Base-by-base conservation (phyloP, 306 rosid species). In the Fragaria ananassa region DNA sequence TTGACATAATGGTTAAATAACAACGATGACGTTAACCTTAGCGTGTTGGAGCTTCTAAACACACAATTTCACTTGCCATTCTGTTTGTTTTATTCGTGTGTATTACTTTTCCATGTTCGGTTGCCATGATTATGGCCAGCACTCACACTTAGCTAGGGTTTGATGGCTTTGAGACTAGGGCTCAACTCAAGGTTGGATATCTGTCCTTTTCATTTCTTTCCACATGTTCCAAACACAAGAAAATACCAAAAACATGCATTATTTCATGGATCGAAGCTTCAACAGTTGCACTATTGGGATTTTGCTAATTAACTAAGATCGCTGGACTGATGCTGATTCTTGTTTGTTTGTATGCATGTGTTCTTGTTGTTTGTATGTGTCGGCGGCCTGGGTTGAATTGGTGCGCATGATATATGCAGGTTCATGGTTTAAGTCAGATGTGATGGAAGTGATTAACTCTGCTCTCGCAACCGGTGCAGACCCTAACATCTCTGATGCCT, bases 401-500 rank as follows among this genome's bases (percentile, higher is more conserved):
- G 56, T 50, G 56, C 44, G 4, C 34, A 35, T 35, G 44, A 44
- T 10, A 44, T 53, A 6, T 53, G 58, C 65, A 60, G 65, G 3
- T 27, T 60, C 65, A 12, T 83, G 81, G 83, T 79, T 61, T 4
- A 80, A 61, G 54, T 63, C 76, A 3, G 87, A 83, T 27, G 76
- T 83, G 9, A 35, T 68, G 79, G 81, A 67, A 42, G 27, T 72
- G 5, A 72, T 79, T 1, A 69, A 60, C 39, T 50, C 68, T 15
- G 78, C 79, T 0, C 70, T 83, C 13, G 58, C 46, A 51, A 45
- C 35, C 34, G 84, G 87, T 5, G 71, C 10, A 10, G 87, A 80
- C 1, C 87, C 87, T 21, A 83, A 83, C 18, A 0, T 0, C 12
- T 76, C 82, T 13, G 74, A 83, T 83, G 84, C 77, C 42, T 74